Evolutionary conservation across 495 filamentous ascomycete species (phyloP).

Genomic region (Darksidea phi): DNA sequence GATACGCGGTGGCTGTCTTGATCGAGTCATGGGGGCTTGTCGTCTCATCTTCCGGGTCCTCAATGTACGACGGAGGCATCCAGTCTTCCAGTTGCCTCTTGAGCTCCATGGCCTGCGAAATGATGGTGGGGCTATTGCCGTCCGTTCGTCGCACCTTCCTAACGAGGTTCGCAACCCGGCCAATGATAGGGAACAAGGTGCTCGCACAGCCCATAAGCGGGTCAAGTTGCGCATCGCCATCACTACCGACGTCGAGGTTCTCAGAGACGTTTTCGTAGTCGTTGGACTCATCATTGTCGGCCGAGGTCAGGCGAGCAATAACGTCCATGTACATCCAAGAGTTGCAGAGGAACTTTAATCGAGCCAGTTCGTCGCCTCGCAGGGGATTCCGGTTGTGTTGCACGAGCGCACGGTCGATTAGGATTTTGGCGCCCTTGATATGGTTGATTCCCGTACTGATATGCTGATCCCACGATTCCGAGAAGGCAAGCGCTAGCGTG

Average conservation of each 20-base stretch:
- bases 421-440: conserved; percentile 63
- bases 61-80: conserved; percentile 53
- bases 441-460: conserved; percentile 69
- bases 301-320: conserved; percentile 67
- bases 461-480: conserved; percentile 74
- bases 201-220: conserved; percentile 72
- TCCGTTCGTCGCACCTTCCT: conserved; percentile 58
- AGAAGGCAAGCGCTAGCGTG: conserved; percentile 70
- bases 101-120: conserved; percentile 66
- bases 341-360: conserved; percentile 69
- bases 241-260: conserved; percentile 43
- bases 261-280: conserved; percentile 51
- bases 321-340: conserved; percentile 85
- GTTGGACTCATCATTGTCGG: conserved; percentile 56
- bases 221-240: conserved; percentile 60
- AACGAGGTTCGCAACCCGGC: conserved; percentile 64
- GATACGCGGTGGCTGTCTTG: conserved; percentile 73
- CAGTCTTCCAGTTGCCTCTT: conserved; percentile 63
- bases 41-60: conserved; percentile 64
- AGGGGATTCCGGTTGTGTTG: conserved; percentile 42
- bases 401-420: conserved; percentile 59
- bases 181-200: conserved; percentile 70
- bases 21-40: conserved; percentile 63
- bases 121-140: conserved; percentile 60
- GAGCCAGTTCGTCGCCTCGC: conserved; percentile 49